phyloP scores from a whole-genome alignment of 225 moss, liverwort and hornwort genomes.

The Physcomitrium patens region DNA sequence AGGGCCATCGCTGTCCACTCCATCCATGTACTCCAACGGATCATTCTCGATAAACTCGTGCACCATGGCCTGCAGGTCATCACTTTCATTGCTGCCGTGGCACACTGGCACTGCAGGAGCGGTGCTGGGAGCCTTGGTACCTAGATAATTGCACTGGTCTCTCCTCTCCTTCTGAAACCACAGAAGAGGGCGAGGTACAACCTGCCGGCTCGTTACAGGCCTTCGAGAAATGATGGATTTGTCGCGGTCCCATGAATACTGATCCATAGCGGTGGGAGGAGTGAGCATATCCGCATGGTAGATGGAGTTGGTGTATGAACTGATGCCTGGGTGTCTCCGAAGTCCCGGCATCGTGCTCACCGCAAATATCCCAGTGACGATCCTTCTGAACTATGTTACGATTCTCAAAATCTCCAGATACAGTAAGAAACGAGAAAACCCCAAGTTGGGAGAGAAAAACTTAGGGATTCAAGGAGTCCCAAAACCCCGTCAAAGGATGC shows the following conservation, averaged over 20 bases:
- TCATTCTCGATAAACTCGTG: constrained; percentile 88
- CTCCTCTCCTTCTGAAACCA: constrained; percentile 37
- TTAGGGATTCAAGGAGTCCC: neutral
- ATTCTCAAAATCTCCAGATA: neutral
- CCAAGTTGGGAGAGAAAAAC: neutral
- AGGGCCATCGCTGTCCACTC: constrained; percentile 62
- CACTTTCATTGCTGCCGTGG: constrained; percentile 79
- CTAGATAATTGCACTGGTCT: constrained; percentile 35
- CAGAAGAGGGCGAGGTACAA: constrained; percentile 32
- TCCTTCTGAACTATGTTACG: constrained; percentile 3
- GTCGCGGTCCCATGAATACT: constrained; percentile 49
- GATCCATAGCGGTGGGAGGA: neutral
- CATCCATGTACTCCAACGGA: constrained; percentile 58
- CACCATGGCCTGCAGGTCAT: constrained; percentile 92
- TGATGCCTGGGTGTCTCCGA: constrained; percentile 59
- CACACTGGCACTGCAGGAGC: constrained; percentile 28
- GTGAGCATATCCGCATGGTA: constrained; percentile 52
- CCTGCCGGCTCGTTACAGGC: constrained; percentile 33
- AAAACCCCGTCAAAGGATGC: constrained; percentile 1
- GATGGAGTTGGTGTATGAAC: constrained; percentile 38
- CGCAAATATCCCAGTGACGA: constrained; percentile 50
- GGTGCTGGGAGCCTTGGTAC: constrained; percentile 36
- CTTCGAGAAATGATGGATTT: constrained; percentile 34
- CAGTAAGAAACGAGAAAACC: too few species aligned
- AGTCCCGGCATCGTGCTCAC: constrained; percentile 50